Evolutionary conservation across 345 rosid genomes (phyloP).

Genomic region (Salix suchowensis): DNA sequence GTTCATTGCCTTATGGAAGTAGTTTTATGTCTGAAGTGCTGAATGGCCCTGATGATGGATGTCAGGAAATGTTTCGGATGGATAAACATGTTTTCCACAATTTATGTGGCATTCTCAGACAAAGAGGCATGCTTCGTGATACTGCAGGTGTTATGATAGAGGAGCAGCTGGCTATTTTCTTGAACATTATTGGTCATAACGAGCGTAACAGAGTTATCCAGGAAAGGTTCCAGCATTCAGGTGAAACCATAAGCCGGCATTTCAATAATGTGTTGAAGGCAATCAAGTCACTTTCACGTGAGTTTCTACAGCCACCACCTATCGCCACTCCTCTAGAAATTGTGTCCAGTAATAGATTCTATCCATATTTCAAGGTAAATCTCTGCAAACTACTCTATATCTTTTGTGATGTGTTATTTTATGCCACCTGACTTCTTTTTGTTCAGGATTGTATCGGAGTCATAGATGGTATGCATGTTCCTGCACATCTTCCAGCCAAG

Average conservation of each 20-base stretch:
- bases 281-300: conserved; percentile 66
- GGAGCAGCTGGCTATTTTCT: conserved; percentile 73
- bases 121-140: conserved; percentile 59
- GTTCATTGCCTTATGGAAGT: conserved; percentile 32
- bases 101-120: conserved; percentile 46
- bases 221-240: conserved; percentile 72
- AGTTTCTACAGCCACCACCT: conserved; percentile 46
- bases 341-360: conserved; percentile 45
- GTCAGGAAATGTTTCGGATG: conserved; percentile 72
- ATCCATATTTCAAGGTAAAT: conserved; percentile 69
- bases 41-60: conserved; percentile 46
- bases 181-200: conserved; percentile 68
- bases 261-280: conserved; percentile 77
- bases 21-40: conserved; percentile 53
- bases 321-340: conserved; percentile 41
- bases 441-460: conserved; percentile 75
- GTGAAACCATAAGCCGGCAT: conserved; percentile 82
- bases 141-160: conserved; percentile 65
- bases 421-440: conserved; percentile 12
- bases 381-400: not conserved
- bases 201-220: conserved; percentile 78
- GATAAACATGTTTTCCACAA: conserved; percentile 65
- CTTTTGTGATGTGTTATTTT: not conserved
- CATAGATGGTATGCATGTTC: conserved; percentile 65
- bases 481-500: conserved; percentile 72